A percentile compares a stretch with the other conserved stretches of the same genome.
Conservation (phyloP, 805 yeast species). For the Ogataea haglerorum region DNA sequence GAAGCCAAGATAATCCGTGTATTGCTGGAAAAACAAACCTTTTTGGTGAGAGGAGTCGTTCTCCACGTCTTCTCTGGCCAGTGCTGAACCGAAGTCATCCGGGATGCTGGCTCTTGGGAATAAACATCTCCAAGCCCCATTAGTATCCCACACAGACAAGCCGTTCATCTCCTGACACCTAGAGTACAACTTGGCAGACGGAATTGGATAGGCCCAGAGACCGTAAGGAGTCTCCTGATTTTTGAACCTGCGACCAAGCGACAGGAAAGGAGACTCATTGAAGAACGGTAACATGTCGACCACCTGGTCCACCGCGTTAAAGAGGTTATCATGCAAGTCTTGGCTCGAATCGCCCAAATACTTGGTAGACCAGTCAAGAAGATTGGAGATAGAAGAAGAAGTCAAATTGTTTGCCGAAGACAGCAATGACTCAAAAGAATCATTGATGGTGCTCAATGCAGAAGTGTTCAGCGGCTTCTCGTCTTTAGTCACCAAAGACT, state of each 20-base stretch:
- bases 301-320: neutral
- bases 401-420: conserved; percentile 19
- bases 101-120: conserved; percentile 55
- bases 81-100: conserved; percentile 30
- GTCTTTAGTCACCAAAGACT: neutral
- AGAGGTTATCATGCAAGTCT: neutral
- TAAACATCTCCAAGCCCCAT: conserved; percentile 88
- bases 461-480: conserved; percentile 2
- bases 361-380: conserved; percentile 15
- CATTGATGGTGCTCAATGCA: conserved; percentile 5
- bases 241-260: conserved; percentile 3
- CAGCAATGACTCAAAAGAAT: conserved; percentile 12
- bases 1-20: conserved; percentile 67
- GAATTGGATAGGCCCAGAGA: conserved; percentile 27
- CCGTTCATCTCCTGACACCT: conserved; percentile 68
- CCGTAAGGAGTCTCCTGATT: conserved; percentile 19
- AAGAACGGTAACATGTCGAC: conserved; percentile 2
- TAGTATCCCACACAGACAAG: conserved; percentile 70
- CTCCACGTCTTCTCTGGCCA: conserved; percentile 61
- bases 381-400: conserved; percentile 15
- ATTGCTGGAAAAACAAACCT: conserved; percentile 63
- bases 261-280: neutral
- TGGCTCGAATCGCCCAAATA: neutral
- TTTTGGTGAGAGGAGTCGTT: conserved; percentile 37
- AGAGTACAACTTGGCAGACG: conserved; percentile 47